phyloP scores from a whole-genome alignment of 2,329 filamentous ascomycete species.

The Colletotrichum abscissum region DNA sequence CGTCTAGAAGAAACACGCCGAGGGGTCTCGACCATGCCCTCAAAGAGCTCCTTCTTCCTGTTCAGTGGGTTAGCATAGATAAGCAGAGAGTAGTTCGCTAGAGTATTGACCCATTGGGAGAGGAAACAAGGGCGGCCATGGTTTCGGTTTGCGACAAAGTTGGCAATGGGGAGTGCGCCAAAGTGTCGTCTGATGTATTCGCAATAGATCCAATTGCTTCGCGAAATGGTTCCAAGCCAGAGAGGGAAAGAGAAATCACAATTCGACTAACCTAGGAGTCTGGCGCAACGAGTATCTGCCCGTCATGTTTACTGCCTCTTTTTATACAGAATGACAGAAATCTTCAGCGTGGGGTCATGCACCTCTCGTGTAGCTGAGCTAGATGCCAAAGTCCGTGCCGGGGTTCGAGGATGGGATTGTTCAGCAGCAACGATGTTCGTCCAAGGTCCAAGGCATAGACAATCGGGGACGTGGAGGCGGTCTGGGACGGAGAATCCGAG shows the following conservation, averaged over 20 bases:
- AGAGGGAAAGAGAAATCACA: neutral
- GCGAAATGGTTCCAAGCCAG: conserved; percentile 9
- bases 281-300: conserved; percentile 51
- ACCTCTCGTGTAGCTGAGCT: conserved; percentile 34
- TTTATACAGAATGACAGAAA: conserved; percentile 22
- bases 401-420: conserved; percentile 15
- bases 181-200: neutral
- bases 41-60: conserved; percentile 71
- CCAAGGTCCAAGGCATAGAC: conserved; percentile 16
- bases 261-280: conserved; percentile 48
- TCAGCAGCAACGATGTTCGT: neutral
- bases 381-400: conserved; percentile 15
- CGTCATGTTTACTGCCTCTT: conserved; percentile 44
- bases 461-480: conserved; percentile 9
- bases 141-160: conserved; percentile 3
- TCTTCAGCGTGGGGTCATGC: conserved; percentile 31
- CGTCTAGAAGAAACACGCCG: conserved; percentile 58
- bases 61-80: conserved; percentile 7
- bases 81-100: neutral
- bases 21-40: conserved; percentile 71
- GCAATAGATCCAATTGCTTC: conserved; percentile 1
- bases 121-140: neutral
- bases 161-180: neutral
- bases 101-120: conserved; percentile 3
- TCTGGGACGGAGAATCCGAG: conserved; percentile 24